Evolutionary conservation across 768 basidiomycete species (phyloP), one percentile per base, ranked within the genome.

Genomic region (Chalciporus pseudorubinellus): DNA sequence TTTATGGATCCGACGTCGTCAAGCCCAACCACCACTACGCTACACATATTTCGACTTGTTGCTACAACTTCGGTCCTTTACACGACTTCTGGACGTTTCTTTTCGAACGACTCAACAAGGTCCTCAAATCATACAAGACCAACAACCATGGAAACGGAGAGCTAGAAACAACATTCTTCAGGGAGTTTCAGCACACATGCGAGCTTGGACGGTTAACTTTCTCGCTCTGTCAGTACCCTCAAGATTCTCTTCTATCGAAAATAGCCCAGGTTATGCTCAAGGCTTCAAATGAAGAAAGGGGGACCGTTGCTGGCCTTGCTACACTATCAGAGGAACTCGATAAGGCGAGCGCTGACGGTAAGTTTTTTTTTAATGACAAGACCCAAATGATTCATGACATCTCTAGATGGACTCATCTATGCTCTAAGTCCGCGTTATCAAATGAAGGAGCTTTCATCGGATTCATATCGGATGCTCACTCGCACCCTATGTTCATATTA

Each of bases 11-110:
- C 1, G 50, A 48, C 0, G 58, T 61, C 3, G 61, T 76, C 6
- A 57, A 58, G 14, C 74, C 72, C 0, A 76, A 74, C 50, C 68
- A 72, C 39, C 74, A 75, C 50, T 74, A 67, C 33, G 56, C 61
- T 0, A 70, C 58, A 0, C 74, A 75, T 43, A 60, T 63, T 2
- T 26, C 56, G 0, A 58, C 58, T 0, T 63, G 50, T 33, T 57
- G 70, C 0, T 59, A 53, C 0, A 65, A 70, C 39, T 74, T 62
- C 49, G 71, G 74, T 0, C 72, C 74, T 2, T 51, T 74, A 0
- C 63, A 70, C 29, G 62, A 60, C 12, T 74, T 73, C 41, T 75
- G 72, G 73, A 69, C 62, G 0, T 74, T 73, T 44, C 54, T 72
- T 2, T 70, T 66, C 24, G 73, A 74, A 38, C 54, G 64, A 0